Percentiles rank a stretch among this genome's conserved stretches.
Evolutionary conservation across 768 basidiomycete species (phyloP).

Genomic region (Gymnopilus dilepis): DNA sequence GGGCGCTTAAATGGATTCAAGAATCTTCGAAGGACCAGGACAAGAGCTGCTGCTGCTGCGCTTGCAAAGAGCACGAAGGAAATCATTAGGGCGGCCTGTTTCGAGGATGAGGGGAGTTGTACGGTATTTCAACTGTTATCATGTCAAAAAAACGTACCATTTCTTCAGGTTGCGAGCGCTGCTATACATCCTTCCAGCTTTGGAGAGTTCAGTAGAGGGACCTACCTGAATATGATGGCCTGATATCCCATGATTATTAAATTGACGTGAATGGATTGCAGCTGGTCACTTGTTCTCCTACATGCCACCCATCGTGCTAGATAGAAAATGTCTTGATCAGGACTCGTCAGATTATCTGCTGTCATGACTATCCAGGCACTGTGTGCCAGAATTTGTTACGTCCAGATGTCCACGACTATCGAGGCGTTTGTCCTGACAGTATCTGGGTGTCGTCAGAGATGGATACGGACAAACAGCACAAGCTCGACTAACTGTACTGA

Average conservation of each 20-base stretch:
- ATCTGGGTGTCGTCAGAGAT: no score
- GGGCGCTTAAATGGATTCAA: background rate
- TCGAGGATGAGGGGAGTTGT: background rate
- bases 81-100: background rate
- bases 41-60: background rate
- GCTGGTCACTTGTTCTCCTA: background rate
- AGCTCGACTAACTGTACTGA: no score
- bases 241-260: background rate
- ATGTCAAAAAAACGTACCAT: background rate
- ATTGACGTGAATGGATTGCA: background rate
- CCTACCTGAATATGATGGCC: no score
- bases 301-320: background rate
- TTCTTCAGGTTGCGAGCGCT: background rate
- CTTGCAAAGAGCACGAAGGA: background rate
- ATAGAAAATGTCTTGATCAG: background rate
- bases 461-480: no score
- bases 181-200: background rate
- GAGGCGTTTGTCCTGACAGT: no score
- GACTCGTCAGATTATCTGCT: background rate
- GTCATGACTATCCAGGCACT: background rate
- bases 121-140: background rate
- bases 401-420: no score
- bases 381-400: background rate
- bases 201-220: background rate
- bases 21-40: background rate